Percentiles rank a stretch among this genome's conserved stretches.
These are phyloP conservation scores for Oleoguttula mirabilis DNA, from an alignment of 495 filamentous ascomycete genomes.

Conservation along the genomic window DNA sequence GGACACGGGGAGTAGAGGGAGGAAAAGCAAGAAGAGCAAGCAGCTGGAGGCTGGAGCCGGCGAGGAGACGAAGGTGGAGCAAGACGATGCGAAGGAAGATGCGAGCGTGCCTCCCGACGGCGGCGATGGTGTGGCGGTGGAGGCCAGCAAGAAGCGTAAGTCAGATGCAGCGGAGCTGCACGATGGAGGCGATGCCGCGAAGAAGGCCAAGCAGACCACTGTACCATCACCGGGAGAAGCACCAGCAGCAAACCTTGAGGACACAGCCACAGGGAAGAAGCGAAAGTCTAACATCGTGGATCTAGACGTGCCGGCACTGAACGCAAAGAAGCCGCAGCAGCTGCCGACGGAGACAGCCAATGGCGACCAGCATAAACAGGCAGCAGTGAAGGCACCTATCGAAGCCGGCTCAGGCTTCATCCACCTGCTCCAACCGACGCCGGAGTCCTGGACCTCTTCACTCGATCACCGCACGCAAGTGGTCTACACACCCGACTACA, in stretches of 20 bases:
- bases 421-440: constrained; percentile 80
- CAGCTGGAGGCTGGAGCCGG: constrained; percentile 2
- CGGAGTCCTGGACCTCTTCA: constrained; percentile 82
- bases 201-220: constrained; percentile 10
- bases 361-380: constrained; percentile 24
- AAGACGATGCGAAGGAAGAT: not conserved
- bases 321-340: no score
- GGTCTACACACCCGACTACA: constrained; percentile 95
- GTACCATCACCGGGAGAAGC: no score
- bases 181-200: constrained; percentile 11
- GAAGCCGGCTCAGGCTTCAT: constrained; percentile 72
- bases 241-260: no score
- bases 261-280: no score
- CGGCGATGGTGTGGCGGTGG: constrained; percentile 13
- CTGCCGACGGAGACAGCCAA: constrained; percentile 10
- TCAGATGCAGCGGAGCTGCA: constrained; percentile 3
- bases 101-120: constrained; percentile 29
- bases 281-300: no score
- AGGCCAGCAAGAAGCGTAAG: constrained; percentile 14
- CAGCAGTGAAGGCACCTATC: constrained; percentile 29
- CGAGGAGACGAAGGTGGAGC: constrained; percentile 40
- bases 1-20: constrained; percentile 71
- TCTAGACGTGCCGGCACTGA: no score
- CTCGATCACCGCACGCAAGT: constrained; percentile 93
- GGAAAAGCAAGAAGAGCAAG: constrained; percentile 32